Conservation (phyloP, 352 stramenopile genomes). For the Globisporangium carolinianum region DNA sequence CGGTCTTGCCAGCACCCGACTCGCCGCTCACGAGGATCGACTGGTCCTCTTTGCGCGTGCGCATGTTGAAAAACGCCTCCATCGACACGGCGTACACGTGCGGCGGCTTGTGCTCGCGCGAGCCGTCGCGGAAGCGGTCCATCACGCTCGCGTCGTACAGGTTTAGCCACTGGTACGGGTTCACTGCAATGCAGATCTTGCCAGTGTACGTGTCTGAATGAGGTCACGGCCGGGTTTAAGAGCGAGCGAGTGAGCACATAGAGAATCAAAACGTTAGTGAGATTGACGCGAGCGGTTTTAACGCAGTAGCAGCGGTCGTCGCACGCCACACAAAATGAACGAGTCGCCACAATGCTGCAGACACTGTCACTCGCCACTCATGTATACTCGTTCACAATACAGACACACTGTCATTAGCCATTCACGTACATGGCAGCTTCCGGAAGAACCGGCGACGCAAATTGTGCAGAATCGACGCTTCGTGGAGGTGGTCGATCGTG, state of each 20-base stretch:
- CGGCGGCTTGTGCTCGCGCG: slow-evolving; percentile 62
- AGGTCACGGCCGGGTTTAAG: no score
- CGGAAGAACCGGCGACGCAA: slow-evolving; percentile 69
- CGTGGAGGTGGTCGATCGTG: slow-evolving; percentile 79
- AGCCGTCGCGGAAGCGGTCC: slow-evolving; percentile 67
- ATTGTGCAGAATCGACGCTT: slow-evolving; percentile 86
- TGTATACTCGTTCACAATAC: no score
- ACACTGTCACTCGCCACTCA: no score
- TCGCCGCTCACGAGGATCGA: slow-evolving; percentile 94
- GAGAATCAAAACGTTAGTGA: background rate
- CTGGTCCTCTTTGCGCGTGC: slow-evolving; percentile 79
- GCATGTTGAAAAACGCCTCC: slow-evolving; percentile 83
- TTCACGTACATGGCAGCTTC: slow-evolving; percentile 59
- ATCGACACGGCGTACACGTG: slow-evolving; percentile 86
- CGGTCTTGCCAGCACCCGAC: slow-evolving; percentile 94
- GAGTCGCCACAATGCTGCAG: no score
- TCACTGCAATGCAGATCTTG: slow-evolving; percentile 86
- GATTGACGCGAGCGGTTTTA: no score
- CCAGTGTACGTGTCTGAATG: slow-evolving; percentile 74
- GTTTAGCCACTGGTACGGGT: slow-evolving; percentile 85
- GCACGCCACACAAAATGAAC: no score
- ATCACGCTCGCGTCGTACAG: slow-evolving; percentile 70
- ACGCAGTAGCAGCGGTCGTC: no score
- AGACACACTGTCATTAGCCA: background rate
- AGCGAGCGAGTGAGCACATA: background rate